These are phyloP conservation scores for Pseudocercospora fuligena DNA, from an alignment of 2,329 filamentous ascomycete genomes.

Conservation along the genomic window DNA sequence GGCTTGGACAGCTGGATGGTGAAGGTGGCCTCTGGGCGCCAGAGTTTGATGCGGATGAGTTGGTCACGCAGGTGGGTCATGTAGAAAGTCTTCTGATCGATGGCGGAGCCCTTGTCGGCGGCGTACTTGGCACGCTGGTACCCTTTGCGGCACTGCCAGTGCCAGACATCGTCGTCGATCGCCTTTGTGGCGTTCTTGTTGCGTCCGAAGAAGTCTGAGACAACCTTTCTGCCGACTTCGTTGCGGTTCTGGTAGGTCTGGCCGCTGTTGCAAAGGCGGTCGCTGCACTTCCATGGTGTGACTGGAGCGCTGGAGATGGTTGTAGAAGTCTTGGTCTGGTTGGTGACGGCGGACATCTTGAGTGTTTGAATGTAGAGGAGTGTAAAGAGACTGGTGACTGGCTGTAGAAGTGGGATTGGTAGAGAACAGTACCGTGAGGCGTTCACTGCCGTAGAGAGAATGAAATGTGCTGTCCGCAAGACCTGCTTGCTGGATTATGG, in stretches of 20 bases:
- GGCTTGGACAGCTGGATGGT: conserved; percentile 34
- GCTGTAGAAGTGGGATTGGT: background rate
- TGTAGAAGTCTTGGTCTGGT: background rate
- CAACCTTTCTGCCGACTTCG: conserved; percentile 64
- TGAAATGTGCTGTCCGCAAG: conserved; percentile 1
- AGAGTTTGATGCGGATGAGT: conserved; percentile 36
- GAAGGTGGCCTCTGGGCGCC: conserved; percentile 40
- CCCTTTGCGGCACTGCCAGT: conserved; percentile 69
- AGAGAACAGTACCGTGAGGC: background rate
- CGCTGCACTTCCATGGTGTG: conserved; percentile 24
- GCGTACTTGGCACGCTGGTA: conserved; percentile 66
- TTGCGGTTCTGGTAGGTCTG: conserved; percentile 19
- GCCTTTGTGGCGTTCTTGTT: conserved; percentile 77
- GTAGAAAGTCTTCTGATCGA: conserved; percentile 19
- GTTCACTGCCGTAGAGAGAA: background rate
- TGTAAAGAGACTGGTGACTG: background rate
- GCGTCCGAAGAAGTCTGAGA: conserved; percentile 80
- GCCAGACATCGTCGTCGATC: conserved; percentile 63
- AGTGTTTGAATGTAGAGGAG: background rate
- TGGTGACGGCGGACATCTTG: conserved; percentile 1
- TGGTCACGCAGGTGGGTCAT: conserved; percentile 33
- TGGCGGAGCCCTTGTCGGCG: conserved; percentile 22
- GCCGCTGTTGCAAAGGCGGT: conserved; percentile 24
- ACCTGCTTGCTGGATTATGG: background rate
- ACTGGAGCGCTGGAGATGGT: background rate